A percentile compares a stretch with the other conserved stretches of the same genome.
Evolutionary conservation across 495 filamentous ascomycete genomes (phyloP).

Genomic region (Lindgomyces ingoldianus): DNA sequence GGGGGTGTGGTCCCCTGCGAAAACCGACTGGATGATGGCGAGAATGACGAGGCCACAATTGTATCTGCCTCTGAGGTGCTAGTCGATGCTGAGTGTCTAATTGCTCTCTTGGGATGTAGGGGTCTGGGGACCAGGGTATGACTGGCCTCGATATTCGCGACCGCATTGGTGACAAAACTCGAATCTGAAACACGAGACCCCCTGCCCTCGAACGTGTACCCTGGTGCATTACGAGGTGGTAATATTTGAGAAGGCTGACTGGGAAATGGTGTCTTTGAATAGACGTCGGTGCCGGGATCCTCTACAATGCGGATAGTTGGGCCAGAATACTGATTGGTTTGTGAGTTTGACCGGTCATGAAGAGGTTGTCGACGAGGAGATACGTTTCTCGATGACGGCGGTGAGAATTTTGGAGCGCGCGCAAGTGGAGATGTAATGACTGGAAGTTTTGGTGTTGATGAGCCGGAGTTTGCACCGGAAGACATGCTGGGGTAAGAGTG

Average conservation of each 20-base stretch:
- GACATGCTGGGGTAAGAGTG: conserved; percentile 35
- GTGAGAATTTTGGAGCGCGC: conserved; percentile 29
- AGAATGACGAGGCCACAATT: conserved; percentile 31
- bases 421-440: conserved; percentile 16
- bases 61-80: conserved; percentile 38
- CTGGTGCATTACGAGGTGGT: conserved; percentile 35
- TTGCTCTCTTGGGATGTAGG: conserved; percentile 34
- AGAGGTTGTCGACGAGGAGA: conserved; percentile 50
- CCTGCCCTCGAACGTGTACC: conserved; percentile 37
- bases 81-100: conserved; percentile 37
- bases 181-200: conserved; percentile 37
- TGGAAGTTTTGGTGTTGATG: conserved; percentile 14
- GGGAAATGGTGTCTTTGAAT: conserved; percentile 44
- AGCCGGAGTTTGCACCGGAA: conserved; percentile 6
- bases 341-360: conserved; percentile 58
- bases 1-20: conserved; percentile 38
- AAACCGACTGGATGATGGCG: conserved; percentile 36
- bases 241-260: conserved; percentile 42
- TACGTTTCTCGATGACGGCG: conserved; percentile 27
- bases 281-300: conserved; percentile 35
- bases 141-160: conserved; percentile 30
- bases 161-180: conserved; percentile 36
- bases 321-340: conserved; percentile 55
- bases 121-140: conserved; percentile 40
- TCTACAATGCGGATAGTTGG: conserved; percentile 52